These are phyloP conservation scores for Trypanosoma grayi DNA, from an alignment of 208 protist species.

Conservation along the genomic window DNA sequence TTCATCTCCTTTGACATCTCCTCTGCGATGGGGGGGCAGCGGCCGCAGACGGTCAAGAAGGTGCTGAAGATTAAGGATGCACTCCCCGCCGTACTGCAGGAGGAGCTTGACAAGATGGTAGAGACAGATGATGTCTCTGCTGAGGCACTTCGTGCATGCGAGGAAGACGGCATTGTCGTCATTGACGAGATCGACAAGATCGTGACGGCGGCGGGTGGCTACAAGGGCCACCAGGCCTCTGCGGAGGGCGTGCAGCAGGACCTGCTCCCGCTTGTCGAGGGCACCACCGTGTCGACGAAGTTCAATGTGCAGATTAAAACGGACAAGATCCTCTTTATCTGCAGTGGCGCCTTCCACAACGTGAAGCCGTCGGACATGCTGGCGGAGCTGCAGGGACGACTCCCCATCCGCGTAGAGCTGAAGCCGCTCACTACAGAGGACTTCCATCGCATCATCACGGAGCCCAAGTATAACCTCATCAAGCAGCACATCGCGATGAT, in stretches of 20 bases:
- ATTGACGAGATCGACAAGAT: constrained; percentile 99
- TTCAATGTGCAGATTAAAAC: constrained; percentile 97
- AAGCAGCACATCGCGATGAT: constrained; percentile 94
- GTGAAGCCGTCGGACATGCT: constrained; percentile 95
- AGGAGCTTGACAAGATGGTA: constrained; percentile 94
- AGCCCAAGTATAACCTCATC: constrained; percentile 97
- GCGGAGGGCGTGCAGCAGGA: constrained; percentile 98
- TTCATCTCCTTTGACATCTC: constrained; percentile 89
- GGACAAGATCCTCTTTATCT: constrained; percentile 98
- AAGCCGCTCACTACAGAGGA: constrained; percentile 95
- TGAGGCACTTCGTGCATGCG: constrained; percentile 93
- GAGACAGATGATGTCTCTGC: constrained; percentile 91
- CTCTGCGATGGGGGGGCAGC: constrained; percentile 71
- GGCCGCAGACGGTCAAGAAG: constrained; percentile 86
- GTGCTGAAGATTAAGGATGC: constrained; percentile 94
- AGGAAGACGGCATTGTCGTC: constrained; percentile 98
- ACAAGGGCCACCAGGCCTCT: constrained; percentile 92
- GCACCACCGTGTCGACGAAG: constrained; percentile 96
- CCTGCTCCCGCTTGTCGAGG: constrained; percentile 97
- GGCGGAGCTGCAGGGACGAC: constrained; percentile 95
- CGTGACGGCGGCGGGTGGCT: constrained; percentile 82
- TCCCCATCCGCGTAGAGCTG: constrained; percentile 98
- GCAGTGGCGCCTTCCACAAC: constrained; percentile 97
- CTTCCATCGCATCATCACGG: constrained; percentile 97
- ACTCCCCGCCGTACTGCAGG: constrained; percentile 86